phyloP scores from a whole-genome alignment of 2,329 filamentous ascomycete species.

The Alternaria atra region DNA sequence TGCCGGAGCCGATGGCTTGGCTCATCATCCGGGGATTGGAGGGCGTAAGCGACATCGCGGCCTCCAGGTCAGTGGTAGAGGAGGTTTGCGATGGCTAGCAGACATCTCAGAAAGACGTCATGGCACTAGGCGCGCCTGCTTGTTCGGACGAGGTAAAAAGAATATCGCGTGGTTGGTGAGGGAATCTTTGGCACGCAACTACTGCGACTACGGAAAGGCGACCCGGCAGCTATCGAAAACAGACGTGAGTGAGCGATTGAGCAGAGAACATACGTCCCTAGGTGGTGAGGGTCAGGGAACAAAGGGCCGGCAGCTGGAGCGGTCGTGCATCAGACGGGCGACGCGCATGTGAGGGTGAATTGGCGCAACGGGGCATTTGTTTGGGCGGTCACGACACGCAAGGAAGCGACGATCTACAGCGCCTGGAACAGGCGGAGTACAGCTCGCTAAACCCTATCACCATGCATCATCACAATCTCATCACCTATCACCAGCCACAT shows the following conservation, averaged over 20 bases:
- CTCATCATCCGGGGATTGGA: constrained; percentile 54
- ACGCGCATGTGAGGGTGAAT: constrained; percentile 22
- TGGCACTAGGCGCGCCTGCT: constrained; percentile 32
- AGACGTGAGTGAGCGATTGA: constrained; percentile 14
- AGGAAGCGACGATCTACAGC: constrained; percentile 22
- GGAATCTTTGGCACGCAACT: constrained; percentile 27
- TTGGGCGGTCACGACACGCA: constrained; percentile 20
- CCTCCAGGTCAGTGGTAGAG: constrained; percentile 38
- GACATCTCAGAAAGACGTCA: constrained; percentile 42
- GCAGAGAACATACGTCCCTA: not conserved
- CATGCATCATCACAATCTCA: constrained; percentile 27
- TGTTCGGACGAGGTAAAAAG: constrained; percentile 12
- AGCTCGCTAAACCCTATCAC: constrained; percentile 23
- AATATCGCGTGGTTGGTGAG: constrained; percentile 27
- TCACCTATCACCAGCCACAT: not conserved
- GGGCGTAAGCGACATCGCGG: constrained; percentile 53
- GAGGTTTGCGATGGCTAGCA: constrained; percentile 32
- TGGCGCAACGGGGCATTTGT: constrained; percentile 14
- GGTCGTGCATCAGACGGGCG: constrained; percentile 11
- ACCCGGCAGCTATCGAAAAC: constrained; percentile 13
- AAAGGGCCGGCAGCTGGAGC: constrained; percentile 16
- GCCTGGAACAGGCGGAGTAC: constrained; percentile 26
- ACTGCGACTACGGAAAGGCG: constrained; percentile 13
- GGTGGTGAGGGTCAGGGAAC: constrained; percentile 8
- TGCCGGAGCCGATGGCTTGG: constrained; percentile 46